These are phyloP conservation scores for Epichloe amarillans DNA, from an alignment of 2,329 filamentous ascomycete genomes.

Conservation along the genomic window DNA sequence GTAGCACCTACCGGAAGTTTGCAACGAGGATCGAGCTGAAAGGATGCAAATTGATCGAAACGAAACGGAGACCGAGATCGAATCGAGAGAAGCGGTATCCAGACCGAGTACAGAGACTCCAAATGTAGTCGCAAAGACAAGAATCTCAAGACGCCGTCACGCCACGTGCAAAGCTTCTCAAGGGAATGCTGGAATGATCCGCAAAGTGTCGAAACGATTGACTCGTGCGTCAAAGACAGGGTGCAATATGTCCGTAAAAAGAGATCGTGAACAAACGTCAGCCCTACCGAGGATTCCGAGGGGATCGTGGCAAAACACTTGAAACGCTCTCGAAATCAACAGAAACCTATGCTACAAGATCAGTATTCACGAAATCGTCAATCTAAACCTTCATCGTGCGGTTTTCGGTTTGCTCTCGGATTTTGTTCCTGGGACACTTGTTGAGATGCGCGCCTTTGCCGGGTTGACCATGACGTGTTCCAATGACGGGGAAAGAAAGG, in stretches of 20 bases:
- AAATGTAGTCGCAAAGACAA: slow-evolving; percentile 24
- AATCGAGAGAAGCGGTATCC: slow-evolving; percentile 23
- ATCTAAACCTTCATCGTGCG: not conserved
- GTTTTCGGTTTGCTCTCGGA: not conserved
- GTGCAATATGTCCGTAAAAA: slow-evolving; percentile 12
- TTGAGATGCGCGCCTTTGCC: not conserved
- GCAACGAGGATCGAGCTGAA: slow-evolving; percentile 10
- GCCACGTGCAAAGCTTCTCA: slow-evolving; percentile 20
- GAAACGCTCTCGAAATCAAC: slow-evolving; percentile 28
- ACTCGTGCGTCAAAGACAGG: slow-evolving; percentile 12
- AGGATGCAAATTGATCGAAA: slow-evolving; percentile 16
- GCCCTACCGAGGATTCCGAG: slow-evolving; percentile 27
- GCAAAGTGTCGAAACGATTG: slow-evolving; percentile 6
- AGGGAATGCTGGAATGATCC: slow-evolving; percentile 17
- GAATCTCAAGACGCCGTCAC: slow-evolving; percentile 27
- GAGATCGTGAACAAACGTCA: slow-evolving; percentile 17
- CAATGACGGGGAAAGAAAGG: not conserved
- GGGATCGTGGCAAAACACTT: slow-evolving; percentile 26
- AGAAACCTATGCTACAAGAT: slow-evolving; percentile 21
- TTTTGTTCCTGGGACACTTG: not conserved
- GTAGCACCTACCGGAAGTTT: slow-evolving; percentile 7
- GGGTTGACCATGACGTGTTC: not conserved
- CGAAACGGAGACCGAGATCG: slow-evolving; percentile 17
- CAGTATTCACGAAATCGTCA: slow-evolving; percentile 8
- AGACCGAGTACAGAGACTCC: slow-evolving; percentile 24